Base-by-base conservation (phyloP, 1,139 yeast species). In the Suhomyces yuchorum region DNA sequence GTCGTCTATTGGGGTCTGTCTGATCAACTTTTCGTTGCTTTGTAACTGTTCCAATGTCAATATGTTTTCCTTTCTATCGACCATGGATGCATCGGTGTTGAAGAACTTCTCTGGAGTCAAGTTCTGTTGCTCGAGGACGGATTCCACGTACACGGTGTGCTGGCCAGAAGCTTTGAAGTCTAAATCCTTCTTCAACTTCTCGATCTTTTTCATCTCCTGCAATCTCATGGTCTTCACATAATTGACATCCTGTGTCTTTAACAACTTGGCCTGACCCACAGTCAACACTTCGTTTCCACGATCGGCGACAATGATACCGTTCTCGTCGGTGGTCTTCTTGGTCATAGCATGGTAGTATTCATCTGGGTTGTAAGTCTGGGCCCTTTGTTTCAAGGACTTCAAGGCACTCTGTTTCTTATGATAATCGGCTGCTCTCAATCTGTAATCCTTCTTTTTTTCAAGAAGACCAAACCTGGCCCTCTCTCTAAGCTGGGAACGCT, bases 301-400 rank as follows among this genome's bases (percentile, higher is more conserved):
- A 40, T 87, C 89, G 2, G 84, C 69, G 9, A 87, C 67, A 44
- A 86, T 63, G 12, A 87, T 74, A 1, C 97, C 97, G 8, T 70
- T 65, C 3, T 76, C 73, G 56, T 88, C 96, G 3, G 96, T 83
- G 57, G 75, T 77, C 52, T 77, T 75, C 22, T 77, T 75, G 38
- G 85, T 81, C 98, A 93, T 93, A 18, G 90, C 93, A 80, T 90
- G 96, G 68, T 91, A 90, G 70, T 87, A 93, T 67, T 93, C 99
- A 77, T 93, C 98, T n/a, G 96, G 96, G 64, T 93, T 93, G 57
- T 91, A 80, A 40, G 78, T 77, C 40, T 77, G 73, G 1, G 88
- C 96, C 65, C 90, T 90, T 42, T 76, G 76, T 59, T 88, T 81
- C 53, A 93, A 77, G 1, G 86, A 78, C 67, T 87, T 87, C 47